Evolutionary conservation across 1,284 basidiomycete species (phyloP).

Genomic region (Tremellales sp.): DNA sequence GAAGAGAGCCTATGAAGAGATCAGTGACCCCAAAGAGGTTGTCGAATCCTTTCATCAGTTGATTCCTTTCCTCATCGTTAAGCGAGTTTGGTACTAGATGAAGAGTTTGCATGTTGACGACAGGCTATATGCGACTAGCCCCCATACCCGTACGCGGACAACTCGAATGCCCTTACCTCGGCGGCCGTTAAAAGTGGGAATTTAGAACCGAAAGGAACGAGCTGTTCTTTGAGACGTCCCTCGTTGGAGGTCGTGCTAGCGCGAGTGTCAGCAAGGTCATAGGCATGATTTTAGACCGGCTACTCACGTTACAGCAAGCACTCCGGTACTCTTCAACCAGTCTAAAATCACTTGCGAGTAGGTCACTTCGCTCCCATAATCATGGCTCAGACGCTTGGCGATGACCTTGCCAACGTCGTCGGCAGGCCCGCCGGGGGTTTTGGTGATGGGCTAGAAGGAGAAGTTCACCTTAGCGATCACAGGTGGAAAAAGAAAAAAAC

Average conservation of each 20-base stretch:
- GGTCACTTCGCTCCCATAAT: conserved; percentile 4
- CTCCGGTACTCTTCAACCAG: conserved; percentile 10
- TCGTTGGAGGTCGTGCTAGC: conserved; percentile 8
- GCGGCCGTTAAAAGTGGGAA: conserved; percentile 11
- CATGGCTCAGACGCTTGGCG: conserved; percentile 32
- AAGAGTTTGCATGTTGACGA: too few species aligned
- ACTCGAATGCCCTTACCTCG: conserved; percentile 4
- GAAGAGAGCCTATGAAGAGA: too few species aligned
- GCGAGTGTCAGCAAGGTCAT: background rate
- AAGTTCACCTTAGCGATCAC: background rate
- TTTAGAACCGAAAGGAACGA: conserved; percentile 2
- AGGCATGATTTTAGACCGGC: background rate
- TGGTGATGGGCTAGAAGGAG: conserved; percentile 22
- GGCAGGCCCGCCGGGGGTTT: conserved; percentile 57
- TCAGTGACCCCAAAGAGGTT: too few species aligned
- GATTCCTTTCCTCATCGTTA: too few species aligned
- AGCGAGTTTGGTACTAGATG: too few species aligned
- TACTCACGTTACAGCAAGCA: conserved; percentile 10
- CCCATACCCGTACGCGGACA: background rate
- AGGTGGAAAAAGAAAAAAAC: background rate
- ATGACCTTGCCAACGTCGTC: conserved; percentile 54
- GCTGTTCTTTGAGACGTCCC: conserved; percentile 8
- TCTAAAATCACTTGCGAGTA: conserved; percentile 6
- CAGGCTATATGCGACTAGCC: too few species aligned
- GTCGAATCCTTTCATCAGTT: too few species aligned